Evolutionary conservation across 2,329 filamentous ascomycete genomes (phyloP).

Genomic region (Podosphaera xanthii): DNA sequence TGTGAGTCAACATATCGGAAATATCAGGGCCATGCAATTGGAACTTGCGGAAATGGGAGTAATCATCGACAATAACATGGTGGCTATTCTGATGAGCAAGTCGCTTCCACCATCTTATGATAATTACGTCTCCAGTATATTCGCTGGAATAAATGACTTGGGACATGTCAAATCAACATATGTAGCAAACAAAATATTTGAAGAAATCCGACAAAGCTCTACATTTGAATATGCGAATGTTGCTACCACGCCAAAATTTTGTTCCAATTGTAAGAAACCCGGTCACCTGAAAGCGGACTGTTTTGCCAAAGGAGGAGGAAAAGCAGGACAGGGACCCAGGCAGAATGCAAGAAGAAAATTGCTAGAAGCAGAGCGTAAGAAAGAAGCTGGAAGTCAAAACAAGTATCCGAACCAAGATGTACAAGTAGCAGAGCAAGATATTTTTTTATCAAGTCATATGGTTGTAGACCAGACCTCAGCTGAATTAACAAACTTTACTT

Average conservation of each 20-base stretch:
- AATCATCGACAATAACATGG: background rate
- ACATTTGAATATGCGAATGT: background rate
- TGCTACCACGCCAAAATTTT: background rate
- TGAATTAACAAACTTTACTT: background rate
- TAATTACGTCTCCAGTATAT: background rate
- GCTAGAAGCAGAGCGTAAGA: background rate
- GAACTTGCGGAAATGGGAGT: background rate
- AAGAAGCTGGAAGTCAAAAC: background rate
- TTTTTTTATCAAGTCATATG: background rate
- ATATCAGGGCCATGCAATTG: background rate
- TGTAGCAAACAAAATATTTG: background rate
- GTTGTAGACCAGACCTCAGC: background rate
- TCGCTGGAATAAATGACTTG: background rate
- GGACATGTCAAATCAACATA: background rate
- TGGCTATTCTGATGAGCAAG: background rate
- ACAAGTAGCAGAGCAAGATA: background rate
- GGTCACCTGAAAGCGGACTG: background rate
- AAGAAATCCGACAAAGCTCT: background rate
- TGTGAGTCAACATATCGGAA: background rate
- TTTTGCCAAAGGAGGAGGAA: background rate
- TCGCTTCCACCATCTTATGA: background rate
- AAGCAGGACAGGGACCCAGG: background rate
- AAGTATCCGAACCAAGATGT: background rate
- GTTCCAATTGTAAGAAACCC: background rate
- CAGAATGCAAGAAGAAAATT: background rate